These are phyloP conservation scores for Panicum miliaceum DNA, from an alignment of 176 grass and related monocot species.

Conservation along the genomic window DNA sequence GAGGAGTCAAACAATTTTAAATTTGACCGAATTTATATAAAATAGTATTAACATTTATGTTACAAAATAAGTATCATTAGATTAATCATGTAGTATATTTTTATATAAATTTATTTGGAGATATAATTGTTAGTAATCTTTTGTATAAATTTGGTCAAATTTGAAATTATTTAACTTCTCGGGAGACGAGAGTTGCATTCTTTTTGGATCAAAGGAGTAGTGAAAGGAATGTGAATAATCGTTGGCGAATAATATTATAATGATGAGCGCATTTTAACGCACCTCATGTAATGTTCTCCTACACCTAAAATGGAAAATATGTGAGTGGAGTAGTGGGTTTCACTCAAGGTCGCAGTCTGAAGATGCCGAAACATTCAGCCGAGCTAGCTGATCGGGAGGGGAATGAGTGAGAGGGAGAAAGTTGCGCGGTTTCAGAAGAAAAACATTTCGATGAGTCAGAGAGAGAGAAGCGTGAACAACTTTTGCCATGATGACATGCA, in stretches of 20 bases:
- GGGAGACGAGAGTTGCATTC: no score
- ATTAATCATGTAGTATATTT: no score
- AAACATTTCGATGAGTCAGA: slow-evolving; percentile 14
- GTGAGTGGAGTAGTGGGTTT: slow-evolving; percentile 19
- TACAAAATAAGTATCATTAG: no score
- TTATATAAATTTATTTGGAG: no score
- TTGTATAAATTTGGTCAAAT: no score
- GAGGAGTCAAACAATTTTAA: no score
- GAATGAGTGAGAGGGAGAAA: slow-evolving; percentile 44
- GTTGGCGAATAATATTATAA: background rate
- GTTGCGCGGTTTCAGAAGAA: background rate
- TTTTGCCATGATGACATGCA: slow-evolving; percentile 33
- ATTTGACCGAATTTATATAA: no score
- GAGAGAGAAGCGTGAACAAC: slow-evolving; percentile 16
- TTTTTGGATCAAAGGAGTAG: no score
- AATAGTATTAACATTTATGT: no score
- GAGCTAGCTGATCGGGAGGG: background rate
- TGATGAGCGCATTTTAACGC: background rate
- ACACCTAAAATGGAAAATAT: slow-evolving; percentile 39
- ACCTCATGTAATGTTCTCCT: background rate
- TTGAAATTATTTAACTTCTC: no score
- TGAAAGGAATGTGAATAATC: background rate
- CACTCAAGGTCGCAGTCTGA: slow-evolving; percentile 27
- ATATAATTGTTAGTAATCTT: no score
- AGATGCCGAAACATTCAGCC: slow-evolving; percentile 26